Conservation (phyloP, 371 early-diverging fungal genomes). For the Agmasoma carcini region DNA sequence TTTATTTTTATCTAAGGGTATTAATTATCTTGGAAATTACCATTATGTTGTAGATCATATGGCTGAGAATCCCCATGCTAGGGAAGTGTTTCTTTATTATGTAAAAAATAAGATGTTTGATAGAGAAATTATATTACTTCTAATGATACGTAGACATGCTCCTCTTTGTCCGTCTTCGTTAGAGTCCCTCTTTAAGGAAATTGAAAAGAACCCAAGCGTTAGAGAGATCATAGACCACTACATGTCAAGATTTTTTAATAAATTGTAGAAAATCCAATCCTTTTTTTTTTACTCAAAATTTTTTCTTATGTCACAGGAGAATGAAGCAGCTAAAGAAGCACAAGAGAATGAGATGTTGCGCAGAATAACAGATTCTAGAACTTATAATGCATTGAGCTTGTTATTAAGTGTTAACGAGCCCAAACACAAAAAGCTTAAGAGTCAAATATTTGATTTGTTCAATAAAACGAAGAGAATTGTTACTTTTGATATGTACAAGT, state of each 20-base stretch:
- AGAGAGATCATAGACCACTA: conserved; percentile 1
- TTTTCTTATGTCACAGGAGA: too few species aligned
- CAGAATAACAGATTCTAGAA: too few species aligned
- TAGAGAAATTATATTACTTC: conserved; percentile 3
- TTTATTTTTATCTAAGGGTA: neutral
- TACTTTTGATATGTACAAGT: too few species aligned
- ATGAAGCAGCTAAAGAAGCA: too few species aligned
- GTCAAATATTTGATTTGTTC: too few species aligned
- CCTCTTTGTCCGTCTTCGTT: neutral
- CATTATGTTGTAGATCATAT: neutral
- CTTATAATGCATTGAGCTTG: too few species aligned
- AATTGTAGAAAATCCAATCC: too few species aligned
- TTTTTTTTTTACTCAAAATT: too few species aligned
- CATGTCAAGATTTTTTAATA: conserved; percentile 3
- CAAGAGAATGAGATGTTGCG: too few species aligned
- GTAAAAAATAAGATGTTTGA: neutral
- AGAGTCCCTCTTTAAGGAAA: neutral
- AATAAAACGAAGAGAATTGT: too few species aligned
- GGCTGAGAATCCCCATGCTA: neutral
- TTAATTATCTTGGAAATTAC: neutral
- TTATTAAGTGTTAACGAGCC: too few species aligned
- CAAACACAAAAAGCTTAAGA: too few species aligned
- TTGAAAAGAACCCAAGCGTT: neutral
- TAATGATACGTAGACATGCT: neutral
- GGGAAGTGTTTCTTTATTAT: neutral